Base-by-base conservation (phyloP, 2,329 filamentous ascomycete genomes). In the Cytospora chrysosperma region DNA sequence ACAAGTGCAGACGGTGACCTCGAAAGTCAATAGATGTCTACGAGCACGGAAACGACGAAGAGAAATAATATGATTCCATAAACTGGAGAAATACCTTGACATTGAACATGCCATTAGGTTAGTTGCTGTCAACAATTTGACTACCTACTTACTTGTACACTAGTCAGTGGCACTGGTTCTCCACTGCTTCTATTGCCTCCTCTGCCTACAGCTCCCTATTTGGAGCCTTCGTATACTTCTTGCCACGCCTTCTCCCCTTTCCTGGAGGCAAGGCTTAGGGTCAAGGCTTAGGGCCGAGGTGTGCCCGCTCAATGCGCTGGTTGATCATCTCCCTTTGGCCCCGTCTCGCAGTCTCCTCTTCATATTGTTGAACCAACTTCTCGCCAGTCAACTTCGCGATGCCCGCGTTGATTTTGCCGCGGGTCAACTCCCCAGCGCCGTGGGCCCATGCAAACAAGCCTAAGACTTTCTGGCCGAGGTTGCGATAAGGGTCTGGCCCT, bases 241-340 rank as follows among this genome's bases (percentile, higher is more conserved):
- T 53, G 27, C 4, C n/a, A 15, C 21, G 26, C 32, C 34, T 13
- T 19, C 10, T 30, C 1, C 8, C 19, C 2, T 21, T 21, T 24
- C 58, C 28, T 30, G 28, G n/a, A n/a, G n/a, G n/a, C n/a, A n/a
- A n/a, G n/a, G n/a, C n/a, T 47, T 12, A 7, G 50, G 19, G 49
- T 19, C 49, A 53, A 43, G 4, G 26, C 2, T 17, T 13, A 15
- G 7, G 37, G 15, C 37, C 37, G n/a, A 54, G 37, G 37, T 2
- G 58, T 19, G 19, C 24, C 19, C 24, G 50, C 37, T 54, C 58
- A 5, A 54, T 24, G 12, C 43, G 30, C 15, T 60, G 32, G n/a
- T 60, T 60, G 27, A 54, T 32, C 58, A 54, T 54, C 58, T 60
- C 58, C 51, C 58, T 30, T 28, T n/a, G 24, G 27, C 50, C 50